These are phyloP conservation scores for Lotus japonicus DNA, from an alignment of 306 rosid species.

Conservation along the genomic window DNA sequence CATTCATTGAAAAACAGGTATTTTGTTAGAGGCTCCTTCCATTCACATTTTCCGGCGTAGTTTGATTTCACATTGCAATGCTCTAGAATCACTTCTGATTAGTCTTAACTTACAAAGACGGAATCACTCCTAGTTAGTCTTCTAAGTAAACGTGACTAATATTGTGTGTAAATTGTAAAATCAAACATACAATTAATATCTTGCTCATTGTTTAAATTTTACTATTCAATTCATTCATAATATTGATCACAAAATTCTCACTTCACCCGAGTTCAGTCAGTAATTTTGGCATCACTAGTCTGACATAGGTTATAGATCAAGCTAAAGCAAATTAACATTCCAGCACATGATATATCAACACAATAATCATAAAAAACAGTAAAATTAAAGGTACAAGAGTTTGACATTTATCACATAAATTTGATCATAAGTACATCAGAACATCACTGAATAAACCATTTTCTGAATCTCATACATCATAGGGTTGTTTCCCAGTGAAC, in stretches of 20 bases:
- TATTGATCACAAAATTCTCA: not conserved
- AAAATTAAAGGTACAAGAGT: not conserved
- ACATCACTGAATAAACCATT: not conserved
- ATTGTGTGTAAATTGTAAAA: too few species aligned
- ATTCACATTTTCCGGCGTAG: too few species aligned
- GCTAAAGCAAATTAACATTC: constrained; percentile 3
- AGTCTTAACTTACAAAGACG: too few species aligned
- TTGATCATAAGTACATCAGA: constrained; percentile 15
- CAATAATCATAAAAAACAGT: not conserved
- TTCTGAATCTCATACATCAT: constrained; percentile 41
- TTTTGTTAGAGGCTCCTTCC: too few species aligned
- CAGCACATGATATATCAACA: not conserved
- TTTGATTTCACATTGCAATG: not conserved
- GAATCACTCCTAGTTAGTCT: too few species aligned
- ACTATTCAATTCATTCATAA: not conserved
- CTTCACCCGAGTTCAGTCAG: not conserved
- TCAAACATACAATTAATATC: too few species aligned
- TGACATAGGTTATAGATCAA: not conserved
- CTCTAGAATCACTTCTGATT: too few species aligned
- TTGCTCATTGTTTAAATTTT: too few species aligned
- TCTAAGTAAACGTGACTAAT: too few species aligned
- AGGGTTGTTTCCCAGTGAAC: constrained; percentile 90
- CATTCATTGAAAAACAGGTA: too few species aligned
- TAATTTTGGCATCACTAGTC: too few species aligned
- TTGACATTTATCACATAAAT: constrained; percentile 14